Evolutionary conservation across 2,329 filamentous ascomycete species (phyloP), one percentile per base, ranked within the genome.

Genomic region (Chaetothyriales sp.): DNA sequence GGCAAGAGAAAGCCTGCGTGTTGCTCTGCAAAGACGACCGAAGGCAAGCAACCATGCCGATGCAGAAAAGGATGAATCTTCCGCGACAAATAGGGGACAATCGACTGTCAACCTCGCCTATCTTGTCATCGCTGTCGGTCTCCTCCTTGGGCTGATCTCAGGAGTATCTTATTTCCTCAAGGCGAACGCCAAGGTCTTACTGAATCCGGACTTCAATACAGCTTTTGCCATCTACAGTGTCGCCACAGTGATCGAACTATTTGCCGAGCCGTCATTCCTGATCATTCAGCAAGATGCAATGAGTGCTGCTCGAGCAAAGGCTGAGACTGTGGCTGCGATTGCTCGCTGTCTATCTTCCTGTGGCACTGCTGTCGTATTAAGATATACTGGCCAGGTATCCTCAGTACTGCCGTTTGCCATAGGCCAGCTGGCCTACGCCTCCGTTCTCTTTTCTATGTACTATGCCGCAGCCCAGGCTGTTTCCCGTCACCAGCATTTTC

Each of bases 101-200:
- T 81, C 85, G 2, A 82, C 90, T 44, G 78, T 97, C 67, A 98
- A 98, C 63, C 74, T 95, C 43, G 86, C 89, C 1, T 94, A 94
- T 66, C 69, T 97, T 19, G 80, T 88, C 19, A 73, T 94, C 13
- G 65, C 74, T 0, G 72, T 90, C 0, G 89, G 89, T 0, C 60
- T 81, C 9, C 68, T 79, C 0, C 76, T 89, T 33, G 79, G 85
- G 1, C 65, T 78, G 13, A 63, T 75, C 0, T 33, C 28, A 33
- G 72, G 95, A 1, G 85, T 82, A 13, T 72, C 75, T 64, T 95
- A 94, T 67, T 70, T 84, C 15, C 72, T 70, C 2, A 77, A 72
- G 1, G 67, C 69, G 1, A 73, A 75, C 1, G 67, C 76, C 3
- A 68, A 76, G 15, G 69, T 76, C 33, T 66, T 73, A 2, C 56